These are phyloP conservation scores for Cnidoscolus chayamansa DNA, from an alignment of 441 rosid species.

Conservation along the genomic window DNA sequence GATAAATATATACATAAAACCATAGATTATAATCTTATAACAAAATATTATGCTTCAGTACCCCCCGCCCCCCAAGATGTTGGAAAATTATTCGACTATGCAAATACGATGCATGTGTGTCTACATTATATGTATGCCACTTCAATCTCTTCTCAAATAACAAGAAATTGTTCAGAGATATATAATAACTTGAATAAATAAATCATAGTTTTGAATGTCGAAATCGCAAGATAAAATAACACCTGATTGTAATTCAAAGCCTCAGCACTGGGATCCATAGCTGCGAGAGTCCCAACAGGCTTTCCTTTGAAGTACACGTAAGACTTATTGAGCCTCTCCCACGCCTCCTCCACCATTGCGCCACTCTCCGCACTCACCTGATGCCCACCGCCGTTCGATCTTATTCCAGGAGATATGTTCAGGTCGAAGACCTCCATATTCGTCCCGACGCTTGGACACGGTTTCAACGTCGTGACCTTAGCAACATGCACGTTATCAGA, in stretches of 20 bases:
- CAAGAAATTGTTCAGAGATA: neutral
- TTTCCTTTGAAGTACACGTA: conserved; percentile 34
- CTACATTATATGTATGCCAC: neutral
- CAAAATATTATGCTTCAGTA: no score
- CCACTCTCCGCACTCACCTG: conserved; percentile 20
- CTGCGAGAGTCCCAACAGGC: conserved; percentile 51
- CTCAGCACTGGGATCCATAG: conserved; percentile 43
- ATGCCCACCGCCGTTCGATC: conserved; percentile 21
- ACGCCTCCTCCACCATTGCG: conserved; percentile 45
- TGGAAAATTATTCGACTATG: neutral
- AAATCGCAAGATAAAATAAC: neutral
- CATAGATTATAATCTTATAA: neutral
- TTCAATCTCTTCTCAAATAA: neutral
- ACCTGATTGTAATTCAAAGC: conserved; percentile 51
- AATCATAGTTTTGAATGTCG: no score
- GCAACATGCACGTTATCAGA: conserved; percentile 16
- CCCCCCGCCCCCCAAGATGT: no score
- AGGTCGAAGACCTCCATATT: conserved; percentile 30
- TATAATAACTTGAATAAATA: neutral
- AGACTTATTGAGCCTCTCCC: conserved; percentile 40
- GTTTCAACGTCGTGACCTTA: conserved; percentile 22
- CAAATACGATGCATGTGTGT: neutral
- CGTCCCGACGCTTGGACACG: conserved; percentile 31
- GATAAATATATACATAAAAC: neutral
- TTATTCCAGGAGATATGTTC: conserved; percentile 11